Evolutionary conservation across 2,329 filamentous ascomycete species (phyloP).

Genomic region (Capronia coronata): DNA sequence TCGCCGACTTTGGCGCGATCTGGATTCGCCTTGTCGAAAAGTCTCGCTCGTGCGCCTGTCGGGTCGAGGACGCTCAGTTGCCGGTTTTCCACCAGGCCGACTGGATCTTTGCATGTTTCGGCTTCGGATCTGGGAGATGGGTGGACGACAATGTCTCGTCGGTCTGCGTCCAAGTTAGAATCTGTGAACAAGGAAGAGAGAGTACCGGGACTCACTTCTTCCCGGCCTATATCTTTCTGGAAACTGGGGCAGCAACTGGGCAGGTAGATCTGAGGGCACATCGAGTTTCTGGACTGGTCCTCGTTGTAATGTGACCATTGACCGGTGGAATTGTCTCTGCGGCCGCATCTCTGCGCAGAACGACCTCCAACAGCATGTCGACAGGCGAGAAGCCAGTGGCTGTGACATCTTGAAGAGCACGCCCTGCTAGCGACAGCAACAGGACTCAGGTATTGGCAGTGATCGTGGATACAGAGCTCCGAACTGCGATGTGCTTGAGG

Average conservation of each 20-base stretch:
- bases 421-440: neutral
- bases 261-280: slow-evolving; percentile 38
- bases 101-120: slow-evolving; percentile 50
- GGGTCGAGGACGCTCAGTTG: slow-evolving; percentile 76
- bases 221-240: slow-evolving; percentile 36
- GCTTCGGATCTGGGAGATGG: slow-evolving; percentile 40
- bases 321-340: slow-evolving; percentile 42
- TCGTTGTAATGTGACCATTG: slow-evolving; percentile 47
- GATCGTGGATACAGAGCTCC: neutral
- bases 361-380: slow-evolving; percentile 63
- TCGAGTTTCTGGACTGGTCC: slow-evolving; percentile 37
- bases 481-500: neutral
- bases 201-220: slow-evolving; percentile 31
- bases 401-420: slow-evolving; percentile 49
- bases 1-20: slow-evolving; percentile 81
- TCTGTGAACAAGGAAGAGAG: neutral
- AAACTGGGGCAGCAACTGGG: slow-evolving; percentile 40
- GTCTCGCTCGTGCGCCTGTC: slow-evolving; percentile 68
- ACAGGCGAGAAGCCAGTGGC: slow-evolving; percentile 53
- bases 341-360: slow-evolving; percentile 54
- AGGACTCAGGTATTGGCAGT: neutral
- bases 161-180: slow-evolving; percentile 30
- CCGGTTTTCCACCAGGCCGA: slow-evolving; percentile 58
- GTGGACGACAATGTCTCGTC: slow-evolving; percentile 49
- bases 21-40: slow-evolving; percentile 69